Evolutionary conservation across 116 monocot species (phyloP), one percentile per base, ranked within the genome.

Genomic region (Phalaenopsis hybrid): DNA sequence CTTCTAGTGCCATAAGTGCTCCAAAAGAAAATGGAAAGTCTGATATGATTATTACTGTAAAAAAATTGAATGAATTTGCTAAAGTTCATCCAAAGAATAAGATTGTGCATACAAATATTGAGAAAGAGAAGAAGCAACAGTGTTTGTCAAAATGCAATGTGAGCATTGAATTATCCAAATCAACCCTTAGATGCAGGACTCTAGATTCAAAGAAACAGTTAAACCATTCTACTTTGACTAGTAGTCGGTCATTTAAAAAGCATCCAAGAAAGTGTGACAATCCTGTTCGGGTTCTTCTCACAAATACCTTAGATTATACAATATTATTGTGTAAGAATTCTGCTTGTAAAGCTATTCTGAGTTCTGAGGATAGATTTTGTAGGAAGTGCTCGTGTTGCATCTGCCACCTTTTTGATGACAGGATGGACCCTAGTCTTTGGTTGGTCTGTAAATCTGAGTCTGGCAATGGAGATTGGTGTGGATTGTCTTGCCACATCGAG

Each of bases 351-450:
- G 88, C 88, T 28, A 55, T 44, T 75, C 73, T 92, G 43, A 82
- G 34, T 15, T 70, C 13, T 23, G 68, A 81, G 9, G 87, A 87
- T 10, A 41, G 50, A 44, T 87, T 92, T 58, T 94, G 89, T 74
- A 85, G 83, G 33, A 82, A 89, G 18, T 94, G 93, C 78, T 89
- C 86, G 0, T 94, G 94, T 58, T 88, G 86, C 69, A 84, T 91
- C 57, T 94, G 94, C 58, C 74, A 81, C 44, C 74, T 84, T 31
- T 89, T 85, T 74, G 94, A 94, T 80, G 94, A 90, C 78, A 94
- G 88, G 59, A 91, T 87, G 79, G 94, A 94, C 69, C 91, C 91
- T 34, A 90, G 88, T 75, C 82, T 91, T 7, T 94, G 94, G 94
- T 65, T 91, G 77, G 84, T 86, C 80, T 92, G 90, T 78, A 85